Evolutionary conservation across 441 rosid species (phyloP).

Genomic region (Populus trichocarpa): DNA sequence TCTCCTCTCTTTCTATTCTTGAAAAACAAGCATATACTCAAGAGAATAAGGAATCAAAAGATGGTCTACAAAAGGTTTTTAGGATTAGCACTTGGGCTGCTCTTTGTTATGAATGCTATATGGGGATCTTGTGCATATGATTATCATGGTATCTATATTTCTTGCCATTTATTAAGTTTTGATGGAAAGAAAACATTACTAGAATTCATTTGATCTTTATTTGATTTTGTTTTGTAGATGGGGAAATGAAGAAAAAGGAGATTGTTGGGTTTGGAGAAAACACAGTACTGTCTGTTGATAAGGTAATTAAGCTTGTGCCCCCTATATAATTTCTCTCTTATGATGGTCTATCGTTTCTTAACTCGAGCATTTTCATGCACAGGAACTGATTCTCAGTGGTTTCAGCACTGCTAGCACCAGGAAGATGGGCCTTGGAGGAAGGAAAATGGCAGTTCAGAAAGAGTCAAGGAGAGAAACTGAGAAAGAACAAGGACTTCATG

Average conservation of each 20-base stretch:
- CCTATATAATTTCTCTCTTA: background rate
- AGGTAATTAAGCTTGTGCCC: constrained; percentile 15
- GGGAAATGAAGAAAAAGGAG: background rate
- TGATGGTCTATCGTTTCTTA: background rate
- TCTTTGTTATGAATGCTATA: constrained; percentile 28
- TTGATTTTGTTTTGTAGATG: constrained; percentile 13
- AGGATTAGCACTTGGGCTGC: constrained; percentile 21
- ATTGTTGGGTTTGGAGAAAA: constrained; percentile 7
- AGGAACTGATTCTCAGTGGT: constrained; percentile 27
- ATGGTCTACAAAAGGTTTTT: constrained; percentile 32
- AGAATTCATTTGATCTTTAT: background rate
- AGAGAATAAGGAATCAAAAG: constrained; percentile 9
- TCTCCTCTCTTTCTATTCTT: constrained; percentile 27
- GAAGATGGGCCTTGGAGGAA: constrained; percentile 25
- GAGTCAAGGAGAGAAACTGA: constrained; percentile 2
- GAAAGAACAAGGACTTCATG: background rate
- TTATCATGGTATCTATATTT: constrained; percentile 28
- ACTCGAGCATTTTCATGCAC: background rate
- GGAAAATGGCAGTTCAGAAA: constrained; percentile 27
- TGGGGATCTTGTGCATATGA: constrained; percentile 22
- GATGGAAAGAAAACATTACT: background rate
- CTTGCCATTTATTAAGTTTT: background rate
- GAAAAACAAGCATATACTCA: constrained; percentile 8
- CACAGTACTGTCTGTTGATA: constrained; percentile 7
- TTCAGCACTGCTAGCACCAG: constrained; percentile 11